A percentile compares a stretch with the other conserved stretches of the same genome.
These are phyloP conservation scores for Vaccinium corymbosum DNA, from an alignment of 148 eudicot species.

Conservation along the genomic window DNA sequence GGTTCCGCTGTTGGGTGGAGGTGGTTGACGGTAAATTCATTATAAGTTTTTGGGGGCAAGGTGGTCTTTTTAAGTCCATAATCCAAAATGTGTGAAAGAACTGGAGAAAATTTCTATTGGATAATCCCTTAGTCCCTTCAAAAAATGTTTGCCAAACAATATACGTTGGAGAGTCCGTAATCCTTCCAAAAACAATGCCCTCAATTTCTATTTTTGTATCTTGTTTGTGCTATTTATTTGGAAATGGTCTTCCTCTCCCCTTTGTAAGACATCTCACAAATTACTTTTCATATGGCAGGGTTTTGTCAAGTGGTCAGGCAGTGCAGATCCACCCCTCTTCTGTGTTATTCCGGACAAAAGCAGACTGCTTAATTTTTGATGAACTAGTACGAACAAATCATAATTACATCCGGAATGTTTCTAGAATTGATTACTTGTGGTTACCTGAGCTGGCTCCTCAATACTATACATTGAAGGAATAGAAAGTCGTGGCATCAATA, in stretches of 20 bases:
- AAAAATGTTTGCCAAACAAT: neutral
- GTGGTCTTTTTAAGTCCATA: too few relatives aligned
- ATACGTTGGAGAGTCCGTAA: neutral
- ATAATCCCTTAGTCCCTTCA: neutral
- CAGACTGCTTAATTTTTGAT: constrained; percentile 75
- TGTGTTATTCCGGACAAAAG: constrained; percentile 63
- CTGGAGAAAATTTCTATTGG: neutral
- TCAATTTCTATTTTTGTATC: neutral
- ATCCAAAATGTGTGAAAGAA: neutral
- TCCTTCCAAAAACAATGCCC: neutral
- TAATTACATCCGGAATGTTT: constrained; percentile 64
- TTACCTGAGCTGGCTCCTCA: constrained; percentile 87
- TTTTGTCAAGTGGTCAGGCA: constrained; percentile 57
- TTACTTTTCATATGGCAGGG: constrained; percentile 42
- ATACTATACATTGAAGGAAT: constrained; percentile 34
- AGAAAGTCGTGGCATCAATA: neutral
- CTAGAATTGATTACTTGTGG: constrained; percentile 83
- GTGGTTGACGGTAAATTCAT: neutral
- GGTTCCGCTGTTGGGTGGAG: neutral
- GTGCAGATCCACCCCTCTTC: constrained; percentile 93
- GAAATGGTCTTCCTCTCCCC: neutral
- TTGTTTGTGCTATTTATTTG: too few relatives aligned
- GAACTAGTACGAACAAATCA: constrained; percentile 68
- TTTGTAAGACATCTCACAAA: constrained; percentile 9
- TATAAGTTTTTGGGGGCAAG: neutral